These are phyloP conservation scores for Penicillium paradoxum DNA, from an alignment of 495 filamentous ascomycete genomes.

Conservation along the genomic window DNA sequence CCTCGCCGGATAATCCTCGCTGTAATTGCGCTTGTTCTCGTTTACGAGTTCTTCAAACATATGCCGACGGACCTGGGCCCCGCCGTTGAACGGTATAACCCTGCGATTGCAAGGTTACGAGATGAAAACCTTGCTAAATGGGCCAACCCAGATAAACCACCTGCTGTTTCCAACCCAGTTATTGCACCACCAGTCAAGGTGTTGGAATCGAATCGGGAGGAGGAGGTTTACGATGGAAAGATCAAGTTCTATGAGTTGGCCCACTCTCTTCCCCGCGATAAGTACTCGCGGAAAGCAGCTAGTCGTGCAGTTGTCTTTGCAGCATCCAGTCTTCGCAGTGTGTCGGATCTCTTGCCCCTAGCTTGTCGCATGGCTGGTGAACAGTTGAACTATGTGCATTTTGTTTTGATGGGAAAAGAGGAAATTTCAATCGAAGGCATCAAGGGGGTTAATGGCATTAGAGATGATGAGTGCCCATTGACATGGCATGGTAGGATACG, in stretches of 20 bases:
- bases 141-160: conserved; percentile 4
- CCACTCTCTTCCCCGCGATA: conserved; percentile 40
- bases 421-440: conserved; percentile 49
- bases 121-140: conserved; percentile 11
- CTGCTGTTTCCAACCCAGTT: conserved; percentile 4
- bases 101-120: conserved; percentile 19
- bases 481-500: conserved; percentile 47
- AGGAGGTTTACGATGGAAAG: conserved; percentile 46
- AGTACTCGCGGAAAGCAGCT: conserved; percentile 20
- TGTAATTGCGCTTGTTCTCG: conserved; percentile 35
- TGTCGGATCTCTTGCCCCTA: conserved; percentile 48
- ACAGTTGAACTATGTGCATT: conserved; percentile 47
- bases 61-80: conserved; percentile 44
- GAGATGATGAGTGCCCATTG: conserved; percentile 42
- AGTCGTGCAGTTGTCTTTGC: conserved; percentile 48
- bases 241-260: conserved; percentile 53
- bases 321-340: conserved; percentile 44
- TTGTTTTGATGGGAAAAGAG: conserved; percentile 51
- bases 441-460: conserved; percentile 45
- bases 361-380: conserved; percentile 50
- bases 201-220: conserved; percentile 12
- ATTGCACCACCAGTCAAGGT: conserved; percentile 18
- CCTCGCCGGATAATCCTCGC: conserved; percentile 41
- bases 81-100: conserved; percentile 27
- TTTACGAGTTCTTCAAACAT: conserved; percentile 53